Evolutionary conservation across 306 rosid species (phyloP).

Genomic region (Quercus aquifolioides): DNA sequence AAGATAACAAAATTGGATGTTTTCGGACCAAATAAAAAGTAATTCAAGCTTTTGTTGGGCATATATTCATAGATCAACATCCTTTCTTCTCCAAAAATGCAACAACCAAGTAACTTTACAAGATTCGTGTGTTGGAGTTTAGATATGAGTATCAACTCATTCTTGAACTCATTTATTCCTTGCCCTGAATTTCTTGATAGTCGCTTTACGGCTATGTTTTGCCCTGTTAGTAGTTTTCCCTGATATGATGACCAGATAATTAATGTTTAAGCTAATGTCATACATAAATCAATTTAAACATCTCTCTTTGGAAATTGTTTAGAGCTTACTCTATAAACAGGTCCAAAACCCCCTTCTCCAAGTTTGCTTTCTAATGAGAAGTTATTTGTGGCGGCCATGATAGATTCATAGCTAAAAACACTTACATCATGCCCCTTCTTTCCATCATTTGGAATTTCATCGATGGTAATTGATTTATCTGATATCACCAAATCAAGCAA

Average conservation of each 20-base stretch:
- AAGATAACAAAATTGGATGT: too few species aligned
- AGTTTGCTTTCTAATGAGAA: constrained; percentile 17
- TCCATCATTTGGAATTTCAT: not conserved
- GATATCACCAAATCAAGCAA: not conserved
- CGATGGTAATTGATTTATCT: not conserved
- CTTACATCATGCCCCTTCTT: constrained; percentile 8
- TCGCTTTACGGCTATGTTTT: constrained; percentile 34
- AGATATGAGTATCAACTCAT: constrained; percentile 26
- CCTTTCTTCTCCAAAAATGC: constrained; percentile 24
- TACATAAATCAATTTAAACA: too few species aligned
- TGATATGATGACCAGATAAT: not conserved
- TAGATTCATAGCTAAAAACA: constrained; percentile 11
- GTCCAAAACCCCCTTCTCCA: constrained; percentile 41
- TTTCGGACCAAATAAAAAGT: constrained; percentile 27
- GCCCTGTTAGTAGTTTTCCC: constrained; percentile 18
- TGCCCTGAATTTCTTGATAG: constrained; percentile 33
- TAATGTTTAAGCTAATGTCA: not conserved
- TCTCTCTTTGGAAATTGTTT: not conserved
- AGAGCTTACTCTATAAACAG: constrained; percentile 27
- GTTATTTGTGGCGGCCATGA: constrained; percentile 17
- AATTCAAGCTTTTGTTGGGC: constrained; percentile 33
- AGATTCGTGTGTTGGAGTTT: constrained; percentile 34
- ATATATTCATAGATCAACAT: constrained; percentile 29
- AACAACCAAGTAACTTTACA: constrained; percentile 18
- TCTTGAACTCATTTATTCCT: constrained; percentile 25